phyloP scores from a whole-genome alignment of 2,329 filamentous ascomycete species.

The Magnaporthiopsis rhizophila region DNA sequence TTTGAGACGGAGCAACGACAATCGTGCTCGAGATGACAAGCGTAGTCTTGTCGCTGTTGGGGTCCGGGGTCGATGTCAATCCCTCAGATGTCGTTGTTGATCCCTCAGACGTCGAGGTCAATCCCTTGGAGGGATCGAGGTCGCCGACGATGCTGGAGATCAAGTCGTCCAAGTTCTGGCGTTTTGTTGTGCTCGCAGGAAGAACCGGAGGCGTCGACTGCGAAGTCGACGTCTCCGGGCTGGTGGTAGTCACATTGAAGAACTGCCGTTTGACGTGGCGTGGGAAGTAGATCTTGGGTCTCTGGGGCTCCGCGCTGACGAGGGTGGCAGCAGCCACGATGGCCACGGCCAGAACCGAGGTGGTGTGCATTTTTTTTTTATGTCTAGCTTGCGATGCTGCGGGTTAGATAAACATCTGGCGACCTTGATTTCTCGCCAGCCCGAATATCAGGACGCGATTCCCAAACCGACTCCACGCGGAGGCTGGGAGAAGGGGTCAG shows the following conservation, averaged over 20 bases:
- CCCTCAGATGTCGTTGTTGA: too few relatives aligned
- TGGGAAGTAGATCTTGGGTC: conserved; percentile 50
- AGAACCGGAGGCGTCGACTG: conserved; percentile 2
- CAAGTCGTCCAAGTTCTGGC: neutral
- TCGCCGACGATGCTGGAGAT: neutral
- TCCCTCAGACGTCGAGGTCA: conserved; percentile 8
- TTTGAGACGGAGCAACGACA: conserved; percentile 13
- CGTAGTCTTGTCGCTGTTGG: conserved; percentile 17
- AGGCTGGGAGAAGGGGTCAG: neutral
- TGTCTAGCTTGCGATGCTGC: neutral
- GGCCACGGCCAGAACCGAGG: conserved; percentile 39
- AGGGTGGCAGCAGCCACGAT: conserved; percentile 38
- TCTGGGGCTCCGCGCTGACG: conserved; percentile 33
- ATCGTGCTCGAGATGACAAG: conserved; percentile 20
- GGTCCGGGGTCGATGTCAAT: conserved; percentile 9
- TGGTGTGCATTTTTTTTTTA: conserved; percentile 38
- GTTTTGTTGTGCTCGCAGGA: neutral
- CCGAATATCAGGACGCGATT: too few relatives aligned
- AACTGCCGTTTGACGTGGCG: conserved; percentile 46
- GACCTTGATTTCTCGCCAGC: neutral
- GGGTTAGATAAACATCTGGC: neutral
- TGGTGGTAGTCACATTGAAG: conserved; percentile 32
- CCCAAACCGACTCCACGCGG: neutral
- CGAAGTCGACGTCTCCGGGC: neutral
- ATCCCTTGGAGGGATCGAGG: conserved; percentile 9